Base-by-base conservation (phyloP, 1,284 basidiomycete genomes). In the Cutaneotrichosporon sp. region DNA sequence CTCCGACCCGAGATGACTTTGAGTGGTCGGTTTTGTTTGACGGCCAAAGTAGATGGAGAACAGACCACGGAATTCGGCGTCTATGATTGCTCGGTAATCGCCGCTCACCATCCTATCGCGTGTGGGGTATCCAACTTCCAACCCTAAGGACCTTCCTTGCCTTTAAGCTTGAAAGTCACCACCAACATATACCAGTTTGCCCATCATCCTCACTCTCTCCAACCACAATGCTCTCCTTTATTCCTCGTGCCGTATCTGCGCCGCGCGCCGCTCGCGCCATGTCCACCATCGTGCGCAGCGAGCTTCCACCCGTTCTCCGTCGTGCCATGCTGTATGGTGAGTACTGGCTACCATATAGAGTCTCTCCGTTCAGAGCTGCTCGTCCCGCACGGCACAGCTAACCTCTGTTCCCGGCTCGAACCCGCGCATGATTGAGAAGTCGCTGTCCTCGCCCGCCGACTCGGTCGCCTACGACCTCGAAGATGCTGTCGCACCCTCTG, bases 401-500 rank as follows among this genome's bases (percentile, higher is more conserved):
- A 60, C 60, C 8, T n/a, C 73, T 87, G 87, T 93, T 1, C 91
- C 91, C 14, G 84, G 88, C 10, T 89, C 90, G 0, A 89, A 88
- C 26, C 86, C 89, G 53, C 84, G 86, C 57, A 91, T 92, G 89
- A 85, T 93, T 21, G 83, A 88, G 72, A 92, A 92, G 74, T 90
- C 90, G 0, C 82, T 89, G 46, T 77, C 73, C 10, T 83, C 83
- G 11, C 76, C 79, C 1, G 88, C 90, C 1, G 91, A 93, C 71
- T 84, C 88, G 38, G 83, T 92, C 36, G 88, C 91, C n/a, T 93
- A 91, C 73, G 91, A 93, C 80, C 83, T 93, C 21, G 91, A 93
- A 74, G 91, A 93, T 75, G 90, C 89, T 64, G 86, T 93, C 0
- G 83, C 90, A 6, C 88, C 89, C 9, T 75, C 81, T 2, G 86